phyloP scores from a whole-genome alignment of 2,329 filamentous ascomycete genomes.

The Sporothrix pseudoabietina region DNA sequence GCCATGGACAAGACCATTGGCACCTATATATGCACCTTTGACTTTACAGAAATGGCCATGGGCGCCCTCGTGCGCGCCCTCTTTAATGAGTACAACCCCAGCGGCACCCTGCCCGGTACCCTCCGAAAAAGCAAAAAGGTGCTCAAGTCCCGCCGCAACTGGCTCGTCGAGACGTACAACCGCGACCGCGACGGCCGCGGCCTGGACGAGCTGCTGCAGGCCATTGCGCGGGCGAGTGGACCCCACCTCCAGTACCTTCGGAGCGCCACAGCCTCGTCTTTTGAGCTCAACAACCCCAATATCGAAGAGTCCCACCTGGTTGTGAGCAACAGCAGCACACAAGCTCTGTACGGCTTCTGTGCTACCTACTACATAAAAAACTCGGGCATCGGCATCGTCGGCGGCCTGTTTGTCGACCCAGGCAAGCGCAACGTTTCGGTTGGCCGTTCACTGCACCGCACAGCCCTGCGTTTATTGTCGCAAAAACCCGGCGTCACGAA shows the following conservation, averaged over 20 bases:
- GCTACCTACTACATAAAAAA: conserved; percentile 78
- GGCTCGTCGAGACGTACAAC: conserved; percentile 89
- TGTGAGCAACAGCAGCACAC: conserved; percentile 89
- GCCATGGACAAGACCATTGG: conserved; percentile 88
- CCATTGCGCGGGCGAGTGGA: conserved; percentile 66
- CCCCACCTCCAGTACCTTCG: conserved; percentile 70
- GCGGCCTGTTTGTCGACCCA: conserved; percentile 87
- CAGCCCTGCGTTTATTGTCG: conserved; percentile 73
- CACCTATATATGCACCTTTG: conserved; percentile 93
- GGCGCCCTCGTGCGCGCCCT: conserved; percentile 80
- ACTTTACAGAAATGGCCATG: conserved; percentile 92
- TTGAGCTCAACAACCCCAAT: conserved; percentile 67
- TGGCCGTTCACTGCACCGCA: conserved; percentile 82
- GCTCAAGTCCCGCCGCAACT: conserved; percentile 87
- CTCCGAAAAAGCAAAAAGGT: conserved; percentile 85
- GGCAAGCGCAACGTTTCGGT: conserved; percentile 84
- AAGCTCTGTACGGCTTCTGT: conserved; percentile 88
- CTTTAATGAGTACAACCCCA: conserved; percentile 70
- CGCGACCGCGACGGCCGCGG: conserved; percentile 73
- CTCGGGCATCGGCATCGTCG: conserved; percentile 74
- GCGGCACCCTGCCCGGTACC: conserved; percentile 67
- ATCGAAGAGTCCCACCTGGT: conserved; percentile 86
- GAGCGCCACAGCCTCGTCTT: conserved; percentile 70
- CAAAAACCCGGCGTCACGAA: conserved; percentile 73
- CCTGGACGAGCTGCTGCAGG: conserved; percentile 72